phyloP scores from a whole-genome alignment of 1,139 yeast species.

The Protomyces macrosporus region DNA sequence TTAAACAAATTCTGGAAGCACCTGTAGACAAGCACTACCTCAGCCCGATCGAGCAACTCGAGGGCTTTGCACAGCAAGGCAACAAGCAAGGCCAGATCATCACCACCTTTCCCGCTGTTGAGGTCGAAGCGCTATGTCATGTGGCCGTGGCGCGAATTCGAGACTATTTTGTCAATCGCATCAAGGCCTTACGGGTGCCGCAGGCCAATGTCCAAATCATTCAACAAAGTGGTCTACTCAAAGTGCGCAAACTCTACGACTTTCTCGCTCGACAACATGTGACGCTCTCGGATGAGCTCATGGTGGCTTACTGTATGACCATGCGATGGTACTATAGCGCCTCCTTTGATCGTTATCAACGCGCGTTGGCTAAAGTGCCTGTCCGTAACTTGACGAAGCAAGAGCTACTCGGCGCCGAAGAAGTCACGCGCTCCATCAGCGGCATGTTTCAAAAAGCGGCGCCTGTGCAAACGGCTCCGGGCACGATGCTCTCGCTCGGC shows the following conservation, averaged over 20 bases:
- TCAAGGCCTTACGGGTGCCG: slow-evolving; percentile 56
- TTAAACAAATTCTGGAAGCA: slow-evolving; percentile 31
- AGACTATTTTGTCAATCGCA: slow-evolving; percentile 58
- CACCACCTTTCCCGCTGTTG: slow-evolving; percentile 22
- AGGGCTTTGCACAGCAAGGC: slow-evolving; percentile 26
- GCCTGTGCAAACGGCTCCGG: background rate
- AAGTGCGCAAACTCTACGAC: slow-evolving; percentile 54
- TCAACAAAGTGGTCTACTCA: slow-evolving; percentile 57
- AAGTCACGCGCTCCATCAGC: slow-evolving; percentile 19
- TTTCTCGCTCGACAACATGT: slow-evolving; percentile 55
- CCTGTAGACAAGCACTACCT: slow-evolving; percentile 30
- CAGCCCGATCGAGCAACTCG: slow-evolving; percentile 30
- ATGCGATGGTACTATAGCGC: slow-evolving; percentile 89
- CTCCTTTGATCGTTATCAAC: slow-evolving; percentile 70
- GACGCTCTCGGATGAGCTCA: slow-evolving; percentile 67
- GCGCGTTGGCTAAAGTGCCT: slow-evolving; percentile 63
- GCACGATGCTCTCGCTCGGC: slow-evolving; percentile 10
- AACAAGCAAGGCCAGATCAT: slow-evolving; percentile 12
- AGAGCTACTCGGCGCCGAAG: slow-evolving; percentile 48
- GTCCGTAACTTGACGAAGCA: slow-evolving; percentile 50
- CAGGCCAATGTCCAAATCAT: slow-evolving; percentile 59
- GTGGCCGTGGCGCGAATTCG: slow-evolving; percentile 67
- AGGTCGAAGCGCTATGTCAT: slow-evolving; percentile 34
- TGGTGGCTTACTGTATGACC: slow-evolving; percentile 75
- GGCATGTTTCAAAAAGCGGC: slow-evolving; percentile 12